Evolutionary conservation across 345 rosid genomes (phyloP), one percentile per base, ranked within the genome.

Genomic region (Arabis hirsuta): DNA sequence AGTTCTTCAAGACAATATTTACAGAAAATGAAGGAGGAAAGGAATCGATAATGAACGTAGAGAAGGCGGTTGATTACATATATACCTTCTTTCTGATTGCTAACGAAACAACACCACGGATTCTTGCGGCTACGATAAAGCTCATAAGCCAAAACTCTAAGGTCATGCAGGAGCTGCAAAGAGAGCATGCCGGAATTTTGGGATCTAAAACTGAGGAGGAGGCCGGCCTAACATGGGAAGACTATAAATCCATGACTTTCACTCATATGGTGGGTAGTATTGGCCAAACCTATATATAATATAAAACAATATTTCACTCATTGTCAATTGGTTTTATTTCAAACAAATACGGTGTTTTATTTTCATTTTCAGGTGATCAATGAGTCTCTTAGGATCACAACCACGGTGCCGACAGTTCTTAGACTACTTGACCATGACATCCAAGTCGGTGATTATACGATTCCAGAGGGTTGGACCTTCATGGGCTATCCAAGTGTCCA

Each of bases 181-280:
- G 55, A 62, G 70, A 72, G 47, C 76, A 63, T 72, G 76, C 14
- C 7, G 7, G 7, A 53, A 44, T 63, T 22, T 22, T 22, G 24
- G 24, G 24, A 22, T 22, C 24, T 7, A 41, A 1, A 38, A 24
- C 4, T 46, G 57, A 22, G 1, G 31, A 72, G 46, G 45, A 72
- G 11, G 26, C 22, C 0, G 19, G 26, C n/a, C n/a, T 72, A 29
- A 53, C 71, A 61, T 72, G 76, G 76, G 64, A 72, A 63, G 64
- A 72, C 4, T 63, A 72, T 46, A 44, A 63, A 44, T 63, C 76
- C 41, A 72, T 72, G 76, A 63, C 64, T n/a, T 72, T 63, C 64
- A 72, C 76, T 24, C 56, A 64, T 4, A 72, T 72, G 76, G 76
- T 72, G 0, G 39, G 67, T 53, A 13, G 2, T 19, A 4, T 12